These are phyloP conservation scores for Pouteria glomerata DNA, from an alignment of 148 eudicot species.

Conservation along the genomic window DNA sequence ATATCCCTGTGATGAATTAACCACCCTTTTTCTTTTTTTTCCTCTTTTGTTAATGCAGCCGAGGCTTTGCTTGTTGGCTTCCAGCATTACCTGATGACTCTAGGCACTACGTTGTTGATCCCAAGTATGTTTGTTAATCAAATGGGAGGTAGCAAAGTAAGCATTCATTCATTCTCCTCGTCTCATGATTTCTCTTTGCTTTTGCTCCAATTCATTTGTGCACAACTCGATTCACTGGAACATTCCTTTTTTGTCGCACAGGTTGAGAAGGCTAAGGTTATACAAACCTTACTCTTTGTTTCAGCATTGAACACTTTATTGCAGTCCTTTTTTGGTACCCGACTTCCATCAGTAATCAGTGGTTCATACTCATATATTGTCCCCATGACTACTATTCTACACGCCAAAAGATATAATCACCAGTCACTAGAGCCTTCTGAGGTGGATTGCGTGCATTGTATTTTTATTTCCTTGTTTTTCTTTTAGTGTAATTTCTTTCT, in stretches of 20 bases:
- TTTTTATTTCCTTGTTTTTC: not conserved
- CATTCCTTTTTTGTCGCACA: too few relatives aligned
- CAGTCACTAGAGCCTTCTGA: constrained; percentile 18
- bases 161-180: too few relatives aligned
- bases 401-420: constrained; percentile 33
- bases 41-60: constrained; percentile 30
- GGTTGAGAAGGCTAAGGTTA: constrained; percentile 70
- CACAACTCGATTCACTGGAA: too few relatives aligned
- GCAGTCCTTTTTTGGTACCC: constrained; percentile 71
- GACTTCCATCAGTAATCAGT: constrained; percentile 70
- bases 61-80: constrained; percentile 62
- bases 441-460: constrained; percentile 6
- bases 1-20: not conserved
- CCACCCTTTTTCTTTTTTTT: too few relatives aligned
- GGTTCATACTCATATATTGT: constrained; percentile 56
- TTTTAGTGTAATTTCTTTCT: not conserved
- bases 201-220: too few relatives aligned
- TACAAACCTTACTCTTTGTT: constrained; percentile 62
- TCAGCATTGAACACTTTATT: constrained; percentile 66
- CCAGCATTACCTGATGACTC: constrained; percentile 60
- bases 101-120: constrained; percentile 53
- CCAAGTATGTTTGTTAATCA: constrained; percentile 58
- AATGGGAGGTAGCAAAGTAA: too few relatives aligned
- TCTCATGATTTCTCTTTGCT: too few relatives aligned
- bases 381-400: constrained; percentile 45